These are phyloP conservation scores for Lactarius deliciosus DNA, from an alignment of 768 basidiomycete genomes.

Conservation along the genomic window DNA sequence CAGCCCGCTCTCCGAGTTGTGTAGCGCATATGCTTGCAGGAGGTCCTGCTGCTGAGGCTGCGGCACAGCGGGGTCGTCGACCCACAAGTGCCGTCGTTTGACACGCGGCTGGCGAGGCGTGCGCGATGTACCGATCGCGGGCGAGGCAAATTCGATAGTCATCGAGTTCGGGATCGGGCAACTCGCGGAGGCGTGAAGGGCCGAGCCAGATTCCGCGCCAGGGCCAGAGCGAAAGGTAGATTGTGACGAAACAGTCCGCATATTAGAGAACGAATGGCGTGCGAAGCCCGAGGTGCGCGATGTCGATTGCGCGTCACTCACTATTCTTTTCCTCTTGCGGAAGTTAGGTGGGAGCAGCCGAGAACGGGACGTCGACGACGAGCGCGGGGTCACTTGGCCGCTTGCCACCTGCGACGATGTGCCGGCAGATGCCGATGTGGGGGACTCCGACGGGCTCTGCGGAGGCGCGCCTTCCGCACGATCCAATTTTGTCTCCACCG, in stretches of 20 bases:
- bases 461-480: not conserved
- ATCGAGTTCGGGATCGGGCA: not conserved
- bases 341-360: conserved; percentile 25
- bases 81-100: conserved; percentile 23
- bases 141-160: not conserved
- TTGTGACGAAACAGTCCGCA: conserved; percentile 21
- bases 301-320: not conserved
- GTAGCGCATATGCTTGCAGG: conserved; percentile 74
- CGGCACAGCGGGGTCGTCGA: conserved; percentile 32
- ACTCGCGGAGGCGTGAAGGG: not conserved
- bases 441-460: not conserved
- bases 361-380: conserved; percentile 13
- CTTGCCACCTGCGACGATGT: not conserved
- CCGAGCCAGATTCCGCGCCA: not conserved
- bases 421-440: conserved; percentile 1
- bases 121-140: not conserved
- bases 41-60: conserved; percentile 54
- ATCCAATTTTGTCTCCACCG: conserved; percentile 19
- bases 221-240: not conserved
- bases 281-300: not conserved
- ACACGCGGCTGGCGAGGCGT: conserved; percentile 2
- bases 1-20: conserved; percentile 89
- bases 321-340: conserved; percentile 16
- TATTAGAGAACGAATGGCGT: conserved; percentile 23
- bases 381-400: not conserved